Base-by-base conservation (phyloP, 805 yeast species). In the Ogataea nonfermentans region DNA sequence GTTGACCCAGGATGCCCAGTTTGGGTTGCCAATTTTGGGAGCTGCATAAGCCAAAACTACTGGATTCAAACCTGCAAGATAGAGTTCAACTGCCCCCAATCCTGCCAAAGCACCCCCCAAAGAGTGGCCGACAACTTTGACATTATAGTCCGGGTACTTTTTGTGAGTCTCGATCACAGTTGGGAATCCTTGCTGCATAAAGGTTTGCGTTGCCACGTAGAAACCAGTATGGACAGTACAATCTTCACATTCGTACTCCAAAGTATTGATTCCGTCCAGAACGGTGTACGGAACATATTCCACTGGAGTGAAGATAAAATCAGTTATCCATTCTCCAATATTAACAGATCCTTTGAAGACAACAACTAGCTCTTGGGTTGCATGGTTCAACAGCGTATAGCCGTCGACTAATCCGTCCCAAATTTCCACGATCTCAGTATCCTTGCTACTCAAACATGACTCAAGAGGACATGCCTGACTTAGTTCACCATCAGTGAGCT, bases 211-310 rank as follows among this genome's bases (percentile, higher is more conserved):
- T 13, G 76, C 73, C 12, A 65, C 53, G 36, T 72, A 69, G 53
- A 83, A 80, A 0, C 95, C 95, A 37, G 70, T 59, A 62, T 85
- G 95, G 10, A 81, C 78, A 15, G 51, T 57, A 55, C 90, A 82
- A 9, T 62, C 66, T 9, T 57, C 52, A 58, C 90, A 82, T 6
- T 32, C 42, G 41, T 24, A 55, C 32, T 42, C 35, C 40, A 31
- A 7, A n/a, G 4, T 50, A 62, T 45, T 41, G 30, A 23, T 49
- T 32, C 51, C 41, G 32, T 54, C 28, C 24, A 43, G 40, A 19
- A 50, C 47, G 19, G 44, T 44, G 33, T 49, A 52, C 0, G 87
- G 83, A 11, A 54, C 49, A 53, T 78, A 82, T 0, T 54, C 52
- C 3, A 68, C 66, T 5, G 77, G 78, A 4, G 64, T 37, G 25